phyloP scores from a whole-genome alignment of 208 protist genomes.

The Acanthamoeba triangularis region DNA sequence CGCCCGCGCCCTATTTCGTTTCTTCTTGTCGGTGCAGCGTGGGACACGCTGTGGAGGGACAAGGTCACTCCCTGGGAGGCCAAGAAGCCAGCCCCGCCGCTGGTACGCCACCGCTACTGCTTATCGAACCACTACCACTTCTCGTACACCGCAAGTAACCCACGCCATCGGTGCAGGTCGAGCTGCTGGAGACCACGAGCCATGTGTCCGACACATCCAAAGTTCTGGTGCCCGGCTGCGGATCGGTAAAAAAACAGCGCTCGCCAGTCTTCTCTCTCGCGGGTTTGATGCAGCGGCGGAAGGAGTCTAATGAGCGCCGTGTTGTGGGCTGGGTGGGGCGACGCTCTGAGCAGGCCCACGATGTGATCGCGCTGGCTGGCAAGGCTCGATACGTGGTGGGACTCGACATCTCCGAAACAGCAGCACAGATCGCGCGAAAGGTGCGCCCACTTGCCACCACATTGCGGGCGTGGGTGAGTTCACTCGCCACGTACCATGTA shows the following conservation, averaged over 20 bases:
- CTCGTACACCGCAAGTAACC: neutral
- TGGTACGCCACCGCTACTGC: neutral
- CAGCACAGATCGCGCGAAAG: conserved; percentile 16
- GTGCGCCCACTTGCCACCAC: neutral
- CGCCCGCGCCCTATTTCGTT: neutral
- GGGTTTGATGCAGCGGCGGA: too few relatives aligned
- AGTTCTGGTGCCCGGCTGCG: conserved; percentile 50
- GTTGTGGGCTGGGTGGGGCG: too few relatives aligned
- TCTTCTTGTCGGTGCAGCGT: neutral
- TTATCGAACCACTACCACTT: neutral
- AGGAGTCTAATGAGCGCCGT: neutral
- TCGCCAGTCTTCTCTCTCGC: too few relatives aligned
- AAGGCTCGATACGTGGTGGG: conserved; percentile 48
- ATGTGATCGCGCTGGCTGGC: conserved; percentile 12
- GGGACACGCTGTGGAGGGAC: conserved; percentile 62
- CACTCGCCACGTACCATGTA: too few relatives aligned
- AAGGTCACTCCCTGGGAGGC: conserved; percentile 49
- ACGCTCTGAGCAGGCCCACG: neutral
- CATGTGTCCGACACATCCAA: neutral
- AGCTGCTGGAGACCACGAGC: conserved; percentile 11
- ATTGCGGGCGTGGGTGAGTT: too few relatives aligned
- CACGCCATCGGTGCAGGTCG: neutral
- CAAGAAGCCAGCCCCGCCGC: neutral
- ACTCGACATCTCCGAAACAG: conserved; percentile 52
- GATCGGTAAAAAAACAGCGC: neutral